Evolutionary conservation across 2,329 filamentous ascomycete species (phyloP).

Genomic region (Penicillium sp.): DNA sequence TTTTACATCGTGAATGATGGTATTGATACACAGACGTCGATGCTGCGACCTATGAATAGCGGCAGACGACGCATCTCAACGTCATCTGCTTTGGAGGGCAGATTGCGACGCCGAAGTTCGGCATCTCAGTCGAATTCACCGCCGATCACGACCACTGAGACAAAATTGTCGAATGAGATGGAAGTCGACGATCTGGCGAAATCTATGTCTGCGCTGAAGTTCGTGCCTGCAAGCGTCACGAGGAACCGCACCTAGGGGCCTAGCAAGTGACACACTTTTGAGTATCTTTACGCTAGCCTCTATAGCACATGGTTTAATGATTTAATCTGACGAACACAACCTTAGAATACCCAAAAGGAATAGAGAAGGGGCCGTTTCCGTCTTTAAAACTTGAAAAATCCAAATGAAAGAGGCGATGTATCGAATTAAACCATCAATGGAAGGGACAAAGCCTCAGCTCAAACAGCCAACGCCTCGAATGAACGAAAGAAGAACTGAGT

Average conservation of each 20-base stretch:
- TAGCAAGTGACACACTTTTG: constrained; percentile 4
- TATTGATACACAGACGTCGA: constrained; percentile 78
- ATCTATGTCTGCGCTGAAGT: constrained; percentile 47
- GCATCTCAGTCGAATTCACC: constrained; percentile 27
- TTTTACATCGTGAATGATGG: constrained; percentile 84
- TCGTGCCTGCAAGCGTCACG: constrained; percentile 45
- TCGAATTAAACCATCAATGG: not conserved
- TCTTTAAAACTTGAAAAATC: no score
- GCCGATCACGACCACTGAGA: constrained; percentile 1
- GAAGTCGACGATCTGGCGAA: constrained; percentile 41
- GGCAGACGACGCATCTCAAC: constrained; percentile 38
- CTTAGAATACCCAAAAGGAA: not conserved
- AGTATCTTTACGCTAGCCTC: not conserved
- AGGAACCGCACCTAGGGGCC: constrained; percentile 28
- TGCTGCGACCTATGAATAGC: constrained; percentile 56
- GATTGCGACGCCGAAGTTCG: constrained; percentile 33
- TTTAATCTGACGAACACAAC: not conserved
- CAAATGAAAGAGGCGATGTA: no score
- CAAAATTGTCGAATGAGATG: constrained; percentile 21
- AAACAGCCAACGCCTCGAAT: no score
- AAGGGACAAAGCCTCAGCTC: no score
- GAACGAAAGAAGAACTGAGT: not conserved
- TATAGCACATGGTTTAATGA: not conserved
- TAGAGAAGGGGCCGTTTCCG: not conserved
- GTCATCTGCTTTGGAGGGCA: constrained; percentile 34